A percentile compares a stretch with the other conserved stretches of the same genome.
Evolutionary conservation across 164 flowering plant genomes (phyloP).

Genomic region (Chimonanthus praecox): DNA sequence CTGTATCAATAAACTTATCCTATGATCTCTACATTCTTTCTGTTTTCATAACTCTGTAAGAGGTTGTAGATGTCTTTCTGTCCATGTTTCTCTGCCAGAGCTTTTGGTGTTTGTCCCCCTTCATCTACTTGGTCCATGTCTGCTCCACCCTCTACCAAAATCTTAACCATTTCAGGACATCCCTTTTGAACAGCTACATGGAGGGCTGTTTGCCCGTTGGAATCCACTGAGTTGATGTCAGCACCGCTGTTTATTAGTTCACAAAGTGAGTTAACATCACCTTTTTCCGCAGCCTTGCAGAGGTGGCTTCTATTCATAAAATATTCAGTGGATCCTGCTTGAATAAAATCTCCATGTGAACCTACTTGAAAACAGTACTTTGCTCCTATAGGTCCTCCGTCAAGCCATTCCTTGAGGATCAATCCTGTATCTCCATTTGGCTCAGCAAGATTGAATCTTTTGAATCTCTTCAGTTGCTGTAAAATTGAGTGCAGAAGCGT

Average conservation of each 20-base stretch:
- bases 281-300: conserved; percentile 13
- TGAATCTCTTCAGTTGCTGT: conserved; percentile 51
- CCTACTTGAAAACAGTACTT: conserved; percentile 8
- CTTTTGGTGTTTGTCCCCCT: conserved; percentile 42
- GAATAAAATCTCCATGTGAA: conserved; percentile 18
- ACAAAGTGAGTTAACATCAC: conserved; percentile 8
- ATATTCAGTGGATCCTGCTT: conserved; percentile 11
- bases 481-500: conserved; percentile 5
- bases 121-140: conserved; percentile 36
- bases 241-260: conserved; percentile 8
- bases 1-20: conserved; percentile 25
- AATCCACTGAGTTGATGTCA: conserved; percentile 12
- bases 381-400: conserved; percentile 18
- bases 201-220: conserved; percentile 30
- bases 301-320: conserved; percentile 13
- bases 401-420: conserved; percentile 26
- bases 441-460: conserved; percentile 24
- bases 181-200: conserved; percentile 26
- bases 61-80: conserved; percentile 35
- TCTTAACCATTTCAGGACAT: conserved; percentile 35
- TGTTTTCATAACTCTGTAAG: conserved; percentile 25
- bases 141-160: conserved; percentile 42
- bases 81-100: conserved; percentile 36
- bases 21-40: conserved; percentile 30
- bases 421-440: conserved; percentile 24